Evolutionary conservation across 208 protist species (phyloP).

Genomic region (Acanthamoeba culbertsoni): DNA sequence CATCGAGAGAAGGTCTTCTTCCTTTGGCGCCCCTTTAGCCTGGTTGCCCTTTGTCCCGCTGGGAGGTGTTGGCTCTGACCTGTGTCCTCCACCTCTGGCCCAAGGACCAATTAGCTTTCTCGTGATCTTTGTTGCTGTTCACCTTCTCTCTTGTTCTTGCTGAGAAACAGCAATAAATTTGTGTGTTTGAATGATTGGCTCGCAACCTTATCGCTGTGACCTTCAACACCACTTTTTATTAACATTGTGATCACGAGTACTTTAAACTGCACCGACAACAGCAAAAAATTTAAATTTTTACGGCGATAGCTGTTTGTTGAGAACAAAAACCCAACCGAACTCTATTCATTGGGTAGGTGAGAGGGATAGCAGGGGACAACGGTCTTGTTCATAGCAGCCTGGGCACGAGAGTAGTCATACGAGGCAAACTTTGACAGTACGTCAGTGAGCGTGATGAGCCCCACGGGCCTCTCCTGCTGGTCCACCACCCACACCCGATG

Average conservation of each 20-base stretch:
- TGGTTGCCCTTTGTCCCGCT: background rate
- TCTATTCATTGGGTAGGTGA: background rate
- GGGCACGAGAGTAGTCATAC: background rate
- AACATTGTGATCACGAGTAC: too few species aligned
- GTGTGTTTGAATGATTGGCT: background rate
- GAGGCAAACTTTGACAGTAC: conserved; percentile 16
- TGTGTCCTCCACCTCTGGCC: too few species aligned
- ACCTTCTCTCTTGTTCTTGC: background rate
- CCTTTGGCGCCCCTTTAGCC: background rate
- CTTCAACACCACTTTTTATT: too few species aligned
- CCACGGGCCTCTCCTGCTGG: background rate
- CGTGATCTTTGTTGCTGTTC: background rate
- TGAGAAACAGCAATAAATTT: background rate
- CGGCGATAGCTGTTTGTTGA: background rate
- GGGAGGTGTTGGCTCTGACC: background rate
- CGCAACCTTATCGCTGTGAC: too few species aligned
- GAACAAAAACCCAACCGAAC: background rate
- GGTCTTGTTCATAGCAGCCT: background rate
- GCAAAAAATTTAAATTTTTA: too few species aligned
- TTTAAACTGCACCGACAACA: too few species aligned
- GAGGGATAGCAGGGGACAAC: conserved; percentile 20
- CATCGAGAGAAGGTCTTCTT: background rate
- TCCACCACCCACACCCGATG: conserved; percentile 47
- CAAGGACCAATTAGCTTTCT: background rate
- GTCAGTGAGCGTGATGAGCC: conserved; percentile 29